Percentiles rank a stretch among this genome's conserved stretches.
phyloP scores from a whole-genome alignment of 169 alveolate species.

The Plasmodium gonderi region DNA sequence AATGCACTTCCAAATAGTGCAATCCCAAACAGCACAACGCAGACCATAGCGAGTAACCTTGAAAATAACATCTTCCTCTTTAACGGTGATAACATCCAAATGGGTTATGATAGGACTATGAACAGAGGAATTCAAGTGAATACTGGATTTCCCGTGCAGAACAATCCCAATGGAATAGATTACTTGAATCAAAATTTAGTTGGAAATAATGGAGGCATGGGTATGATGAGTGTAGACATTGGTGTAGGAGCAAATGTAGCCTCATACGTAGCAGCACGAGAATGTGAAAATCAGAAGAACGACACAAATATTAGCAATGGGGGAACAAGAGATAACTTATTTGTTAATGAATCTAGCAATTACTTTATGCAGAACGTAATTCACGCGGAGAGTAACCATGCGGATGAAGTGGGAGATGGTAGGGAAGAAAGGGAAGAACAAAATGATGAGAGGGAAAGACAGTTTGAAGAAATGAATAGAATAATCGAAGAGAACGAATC shows the following conservation, averaged over 20 bases:
- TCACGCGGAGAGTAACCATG: slow-evolving; percentile 28
- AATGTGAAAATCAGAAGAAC: neutral
- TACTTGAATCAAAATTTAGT: neutral
- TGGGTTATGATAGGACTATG: neutral
- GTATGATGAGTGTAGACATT: neutral
- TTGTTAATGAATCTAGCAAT: slow-evolving; percentile 15
- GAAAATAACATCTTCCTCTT: neutral
- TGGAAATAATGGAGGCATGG: neutral
- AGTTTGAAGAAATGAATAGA: neutral
- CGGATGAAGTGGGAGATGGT: neutral
- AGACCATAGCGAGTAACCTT: neutral
- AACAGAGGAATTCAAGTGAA: neutral
- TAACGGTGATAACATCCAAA: neutral
- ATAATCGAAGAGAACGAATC: neutral
- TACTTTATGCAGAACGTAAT: slow-evolving; percentile 35
- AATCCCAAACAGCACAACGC: neutral
- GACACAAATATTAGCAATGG: neutral
- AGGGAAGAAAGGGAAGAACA: neutral
- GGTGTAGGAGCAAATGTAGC: neutral
- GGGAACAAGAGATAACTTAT: neutral
- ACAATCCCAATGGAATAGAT: no score
- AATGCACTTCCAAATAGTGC: neutral
- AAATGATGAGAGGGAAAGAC: neutral
- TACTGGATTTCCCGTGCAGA: no score
- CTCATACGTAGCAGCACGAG: neutral